Evolutionary conservation across 768 basidiomycete species (phyloP).

Genomic region (Pluteus cervinus): DNA sequence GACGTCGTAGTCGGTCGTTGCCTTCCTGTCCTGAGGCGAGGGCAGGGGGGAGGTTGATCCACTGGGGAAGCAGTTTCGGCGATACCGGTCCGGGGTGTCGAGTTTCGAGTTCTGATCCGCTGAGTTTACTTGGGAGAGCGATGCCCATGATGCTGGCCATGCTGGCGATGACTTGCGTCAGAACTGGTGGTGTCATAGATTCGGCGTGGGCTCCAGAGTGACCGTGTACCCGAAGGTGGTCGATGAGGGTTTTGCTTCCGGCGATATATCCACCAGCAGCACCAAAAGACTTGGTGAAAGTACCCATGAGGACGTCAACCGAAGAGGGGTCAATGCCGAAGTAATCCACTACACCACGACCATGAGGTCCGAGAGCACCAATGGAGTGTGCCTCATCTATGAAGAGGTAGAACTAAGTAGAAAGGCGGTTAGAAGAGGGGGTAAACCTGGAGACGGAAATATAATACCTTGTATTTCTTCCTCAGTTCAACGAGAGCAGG

Average conservation of each 20-base stretch:
- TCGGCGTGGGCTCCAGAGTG: slow-evolving; percentile 87
- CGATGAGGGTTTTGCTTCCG: slow-evolving; percentile 74
- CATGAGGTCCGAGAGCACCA: slow-evolving; percentile 90
- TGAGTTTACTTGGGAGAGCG: slow-evolving; percentile 26
- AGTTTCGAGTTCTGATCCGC: slow-evolving; percentile 29
- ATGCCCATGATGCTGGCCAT: slow-evolving; percentile 98
- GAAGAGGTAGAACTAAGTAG: slow-evolving; percentile 87
- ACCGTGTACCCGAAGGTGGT: slow-evolving; percentile 73
- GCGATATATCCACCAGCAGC: slow-evolving; percentile 94
- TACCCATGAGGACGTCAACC: slow-evolving; percentile 96
- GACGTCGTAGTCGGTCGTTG: slow-evolving; percentile 68
- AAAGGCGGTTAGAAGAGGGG: neutral
- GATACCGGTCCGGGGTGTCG: slow-evolving; percentile 68
- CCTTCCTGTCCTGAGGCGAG: slow-evolving; percentile 86
- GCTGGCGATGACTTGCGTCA: slow-evolving; percentile 85
- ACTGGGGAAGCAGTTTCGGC: slow-evolving; percentile 57
- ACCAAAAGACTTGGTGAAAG: slow-evolving; percentile 94
- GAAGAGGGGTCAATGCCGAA: slow-evolving; percentile 76
- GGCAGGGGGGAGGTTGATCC: slow-evolving; percentile 68
- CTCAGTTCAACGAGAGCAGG: slow-evolving; percentile 83
- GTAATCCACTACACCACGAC: slow-evolving; percentile 94
- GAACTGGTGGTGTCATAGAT: slow-evolving; percentile 83
- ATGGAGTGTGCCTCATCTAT: slow-evolving; percentile 98
- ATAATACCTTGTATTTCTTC: slow-evolving; percentile 85
- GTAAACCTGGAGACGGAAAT: slow-evolving; percentile 1